These are phyloP conservation scores for Cyberlindnera meyerae DNA, from an alignment of 805 yeast genomes.

Conservation along the genomic window DNA sequence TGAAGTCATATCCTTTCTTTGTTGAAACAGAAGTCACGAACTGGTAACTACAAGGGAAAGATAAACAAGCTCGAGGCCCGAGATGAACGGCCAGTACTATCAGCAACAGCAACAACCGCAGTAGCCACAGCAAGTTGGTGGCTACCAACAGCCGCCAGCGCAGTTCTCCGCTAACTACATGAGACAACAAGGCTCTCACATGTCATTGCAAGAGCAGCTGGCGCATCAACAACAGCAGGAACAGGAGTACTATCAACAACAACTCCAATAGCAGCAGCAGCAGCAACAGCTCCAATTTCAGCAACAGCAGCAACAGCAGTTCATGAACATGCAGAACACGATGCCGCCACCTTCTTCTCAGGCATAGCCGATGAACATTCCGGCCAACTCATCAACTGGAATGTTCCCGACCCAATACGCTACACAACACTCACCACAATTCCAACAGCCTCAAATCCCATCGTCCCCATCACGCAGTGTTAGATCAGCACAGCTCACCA, in stretches of 20 bases:
- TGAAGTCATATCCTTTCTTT: too few species aligned
- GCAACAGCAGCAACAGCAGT: conserved; percentile 25
- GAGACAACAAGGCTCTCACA: conserved; percentile 36
- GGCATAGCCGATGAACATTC: conserved; percentile 17
- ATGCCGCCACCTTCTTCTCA: conserved; percentile 25
- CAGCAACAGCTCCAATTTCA: conserved; percentile 25
- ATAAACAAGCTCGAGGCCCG: too few species aligned
- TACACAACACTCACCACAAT: conserved; percentile 25
- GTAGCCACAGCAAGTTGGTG: conserved; percentile 12
- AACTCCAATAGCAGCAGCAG: conserved; percentile 21
- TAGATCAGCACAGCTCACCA: conserved; percentile 24
- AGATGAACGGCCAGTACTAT: conserved; percentile 7
- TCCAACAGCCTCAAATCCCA: conserved; percentile 28
- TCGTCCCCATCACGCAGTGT: conserved; percentile 29
- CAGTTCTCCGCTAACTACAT: conserved; percentile 33
- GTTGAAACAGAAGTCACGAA: too few species aligned
- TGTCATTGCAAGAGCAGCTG: conserved; percentile 34
- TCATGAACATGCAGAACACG: conserved; percentile 24
- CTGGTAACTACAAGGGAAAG: too few species aligned
- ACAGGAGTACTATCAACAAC: conserved; percentile 30
- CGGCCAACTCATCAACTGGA: conserved; percentile 19
- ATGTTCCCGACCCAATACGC: conserved; percentile 14
- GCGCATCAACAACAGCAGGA: conserved; percentile 31
- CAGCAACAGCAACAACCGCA: conserved; percentile 13
- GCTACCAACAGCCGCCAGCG: conserved; percentile 31